Evolutionary conservation across 352 stramenopile genomes (phyloP), one percentile per base, ranked within the genome.

Genomic region (Phytophthora constricta): DNA sequence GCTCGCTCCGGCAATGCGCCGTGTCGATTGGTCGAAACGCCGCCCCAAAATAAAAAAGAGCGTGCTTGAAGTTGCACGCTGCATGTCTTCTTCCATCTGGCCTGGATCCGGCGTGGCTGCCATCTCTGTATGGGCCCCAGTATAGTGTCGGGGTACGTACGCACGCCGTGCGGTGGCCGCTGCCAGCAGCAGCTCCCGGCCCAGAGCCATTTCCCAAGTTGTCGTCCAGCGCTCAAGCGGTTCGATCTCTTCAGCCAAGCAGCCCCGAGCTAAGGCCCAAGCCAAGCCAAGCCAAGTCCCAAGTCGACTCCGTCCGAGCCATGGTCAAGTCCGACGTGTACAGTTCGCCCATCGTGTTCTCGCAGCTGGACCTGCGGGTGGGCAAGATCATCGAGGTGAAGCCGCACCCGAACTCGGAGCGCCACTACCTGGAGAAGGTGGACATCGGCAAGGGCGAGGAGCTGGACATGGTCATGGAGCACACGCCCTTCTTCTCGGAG

Each of bases 321-420:
- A 92, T 92, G 81, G 84, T 86, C 73, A 92, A 92, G 74, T 87
- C 76, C 26, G 84, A 92, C 72, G 81, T 92, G 56, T 90, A 90
- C 74, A 84, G 69, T 51, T 90, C 84, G 22, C 84, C 84, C 11
- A 89, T 90, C 59, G 73, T 90, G 31, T 92, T 91, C 61, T 70
- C 74, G 22, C 79, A 90, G 59, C 51, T 90, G 62, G 84, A 92
- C 62, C 28, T 92, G 66, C 80, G 84, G 51, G 84, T 92, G 56
- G 84, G 84, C 67, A 80, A 86, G 58, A 82, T 92, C 52, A 78
- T 79, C 11, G 84, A 92, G 58, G 82, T 87, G 17, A 84, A 76
- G 58, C 62, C 80, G 20, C 84, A 92, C 66, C 77, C 84, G 42
- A 88, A 79, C 60, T 90, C 79, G 39, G 84, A 92, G 66, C 78